Conservation (phyloP, 1,284 basidiomycete genomes). For the Ustilago curta region DNA sequence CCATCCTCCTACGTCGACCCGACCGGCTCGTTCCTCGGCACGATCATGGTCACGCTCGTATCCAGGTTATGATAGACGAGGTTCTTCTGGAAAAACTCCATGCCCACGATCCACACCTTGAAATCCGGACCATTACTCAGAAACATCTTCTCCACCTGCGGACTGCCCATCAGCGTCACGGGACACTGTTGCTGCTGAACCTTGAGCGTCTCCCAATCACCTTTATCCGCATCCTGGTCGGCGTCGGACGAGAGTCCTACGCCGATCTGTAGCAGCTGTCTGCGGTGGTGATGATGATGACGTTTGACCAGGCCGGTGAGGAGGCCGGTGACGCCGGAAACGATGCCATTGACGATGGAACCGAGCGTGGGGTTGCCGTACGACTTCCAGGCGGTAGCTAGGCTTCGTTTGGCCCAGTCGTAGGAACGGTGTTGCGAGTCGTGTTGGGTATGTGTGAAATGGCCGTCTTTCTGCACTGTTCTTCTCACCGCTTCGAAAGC, state of each 20-base stretch:
- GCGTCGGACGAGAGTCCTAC: not conserved
- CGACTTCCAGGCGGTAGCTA: constrained; percentile 1
- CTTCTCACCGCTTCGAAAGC: constrained; percentile 5
- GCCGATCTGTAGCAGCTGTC: not conserved
- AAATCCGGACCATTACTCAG: constrained; percentile 18
- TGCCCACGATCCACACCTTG: constrained; percentile 38
- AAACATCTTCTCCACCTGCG: constrained; percentile 37
- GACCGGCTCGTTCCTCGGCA: constrained; percentile 14
- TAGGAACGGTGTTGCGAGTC: not conserved
- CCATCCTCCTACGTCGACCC: too few species aligned
- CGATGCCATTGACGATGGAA: not conserved
- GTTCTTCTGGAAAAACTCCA: constrained; percentile 42
- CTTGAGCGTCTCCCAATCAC: not conserved
- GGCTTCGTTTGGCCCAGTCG: not conserved
- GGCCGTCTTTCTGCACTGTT: not conserved
- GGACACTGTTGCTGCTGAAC: constrained; percentile 7
- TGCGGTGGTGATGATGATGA: too few species aligned
- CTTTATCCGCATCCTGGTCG: not conserved
- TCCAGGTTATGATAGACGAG: constrained; percentile 42
- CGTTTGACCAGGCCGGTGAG: too few species aligned
- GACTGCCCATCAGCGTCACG: constrained; percentile 22
- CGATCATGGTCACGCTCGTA: constrained; percentile 15
- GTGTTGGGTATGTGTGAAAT: not conserved
- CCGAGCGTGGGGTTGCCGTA: constrained; percentile 10
- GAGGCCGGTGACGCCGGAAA: too few species aligned